Evolutionary conservation across 768 basidiomycete genomes (phyloP).

Genomic region (Mycena indigotica): DNA sequence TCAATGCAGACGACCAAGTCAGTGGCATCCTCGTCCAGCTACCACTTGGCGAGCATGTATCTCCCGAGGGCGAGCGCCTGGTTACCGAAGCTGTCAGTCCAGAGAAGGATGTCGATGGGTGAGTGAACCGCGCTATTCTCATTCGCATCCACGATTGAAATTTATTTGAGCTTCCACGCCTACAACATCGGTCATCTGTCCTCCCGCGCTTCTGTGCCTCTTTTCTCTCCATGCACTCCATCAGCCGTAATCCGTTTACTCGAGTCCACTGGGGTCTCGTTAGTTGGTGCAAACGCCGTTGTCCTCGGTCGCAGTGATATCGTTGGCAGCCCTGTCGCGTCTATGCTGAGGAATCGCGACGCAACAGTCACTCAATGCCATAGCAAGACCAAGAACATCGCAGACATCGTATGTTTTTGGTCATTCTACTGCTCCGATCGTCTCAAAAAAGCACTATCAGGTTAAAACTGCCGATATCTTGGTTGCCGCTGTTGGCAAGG

Average conservation of each 20-base stretch:
- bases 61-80: slow-evolving; percentile 77
- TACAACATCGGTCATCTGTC: slow-evolving; percentile 96
- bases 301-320: slow-evolving; percentile 98
- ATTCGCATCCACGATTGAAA: background rate
- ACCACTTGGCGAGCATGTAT: slow-evolving; percentile 84
- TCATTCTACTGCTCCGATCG: background rate
- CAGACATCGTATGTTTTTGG: slow-evolving; percentile 64
- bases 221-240: slow-evolving; percentile 95
- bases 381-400: slow-evolving; percentile 81
- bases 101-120: slow-evolving; percentile 98
- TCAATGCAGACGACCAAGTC: slow-evolving; percentile 81
- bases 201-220: slow-evolving; percentile 84
- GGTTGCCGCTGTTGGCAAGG: slow-evolving; percentile 94
- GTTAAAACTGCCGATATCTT: slow-evolving; percentile 87
- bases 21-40: slow-evolving; percentile 95
- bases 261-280: slow-evolving; percentile 77
- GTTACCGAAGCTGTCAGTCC: slow-evolving; percentile 96
- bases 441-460: slow-evolving; percentile 39
- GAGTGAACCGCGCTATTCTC: slow-evolving; percentile 25
- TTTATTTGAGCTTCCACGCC: slow-evolving; percentile 79
- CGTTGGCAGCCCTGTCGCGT: slow-evolving; percentile 92
- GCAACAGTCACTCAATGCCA: slow-evolving; percentile 99
- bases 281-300: slow-evolving; percentile 82
- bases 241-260: slow-evolving; percentile 89
- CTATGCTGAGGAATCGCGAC: slow-evolving; percentile 85